Conservation (phyloP, 129 eudicot genomes). For the Chrysanthemum makinoi region DNA sequence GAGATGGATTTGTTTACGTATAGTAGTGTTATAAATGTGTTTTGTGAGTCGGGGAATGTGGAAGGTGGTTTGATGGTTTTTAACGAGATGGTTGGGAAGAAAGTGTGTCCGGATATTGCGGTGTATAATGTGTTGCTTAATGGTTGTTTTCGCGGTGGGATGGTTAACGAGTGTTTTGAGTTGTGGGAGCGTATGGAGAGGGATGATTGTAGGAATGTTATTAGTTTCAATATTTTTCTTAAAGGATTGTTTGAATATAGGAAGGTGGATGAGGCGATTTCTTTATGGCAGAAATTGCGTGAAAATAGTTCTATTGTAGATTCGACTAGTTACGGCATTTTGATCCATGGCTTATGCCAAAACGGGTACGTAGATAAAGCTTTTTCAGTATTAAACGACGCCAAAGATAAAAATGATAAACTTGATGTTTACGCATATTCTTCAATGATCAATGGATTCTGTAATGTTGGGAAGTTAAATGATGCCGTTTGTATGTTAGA, state of each 20-base stretch:
- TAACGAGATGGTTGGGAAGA: conserved; percentile 46
- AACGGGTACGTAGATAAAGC: conserved; percentile 62
- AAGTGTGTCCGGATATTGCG: conserved; percentile 55
- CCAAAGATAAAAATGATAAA: conserved; percentile 38
- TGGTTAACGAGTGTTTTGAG: conserved; percentile 37
- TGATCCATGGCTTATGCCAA: conserved; percentile 78
- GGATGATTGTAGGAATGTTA: conserved; percentile 38
- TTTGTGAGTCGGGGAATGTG: conserved; percentile 65
- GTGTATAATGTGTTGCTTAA: conserved; percentile 60
- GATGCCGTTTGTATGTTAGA: conserved; percentile 56
- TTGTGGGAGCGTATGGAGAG: conserved; percentile 74
- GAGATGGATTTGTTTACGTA: conserved; percentile 58
- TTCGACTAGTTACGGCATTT: conserved; percentile 55
- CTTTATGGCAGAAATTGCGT: conserved; percentile 51
- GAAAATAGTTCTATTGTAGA: conserved; percentile 38
- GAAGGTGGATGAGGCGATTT: conserved; percentile 56
- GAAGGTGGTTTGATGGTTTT: conserved; percentile 59
- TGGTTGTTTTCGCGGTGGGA: conserved; percentile 56
- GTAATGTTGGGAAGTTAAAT: conserved; percentile 54
- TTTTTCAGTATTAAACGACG: conserved; percentile 41
- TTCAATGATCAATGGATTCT: conserved; percentile 62
- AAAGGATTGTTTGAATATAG: conserved; percentile 55
- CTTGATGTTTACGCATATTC: conserved; percentile 64
- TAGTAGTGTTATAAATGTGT: conserved; percentile 59
- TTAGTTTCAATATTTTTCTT: conserved; percentile 63